These are phyloP conservation scores for Yamadazyma sp. DNA, from an alignment of 805 yeast genomes.

Conservation along the genomic window DNA sequence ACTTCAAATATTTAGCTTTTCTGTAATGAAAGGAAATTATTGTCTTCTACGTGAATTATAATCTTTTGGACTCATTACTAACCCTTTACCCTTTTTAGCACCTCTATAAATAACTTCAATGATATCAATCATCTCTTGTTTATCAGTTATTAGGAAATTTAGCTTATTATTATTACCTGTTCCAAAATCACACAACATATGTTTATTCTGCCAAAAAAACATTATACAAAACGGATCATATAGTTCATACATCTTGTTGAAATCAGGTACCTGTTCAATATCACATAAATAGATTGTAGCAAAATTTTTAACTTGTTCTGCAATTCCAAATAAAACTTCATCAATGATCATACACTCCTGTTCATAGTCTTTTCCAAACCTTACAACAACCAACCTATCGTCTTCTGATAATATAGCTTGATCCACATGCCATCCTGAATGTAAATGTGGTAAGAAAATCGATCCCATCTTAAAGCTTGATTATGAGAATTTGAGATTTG, in stretches of 20 bases:
- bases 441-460: constrained; percentile 75
- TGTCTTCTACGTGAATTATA: constrained; percentile 38
- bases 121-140: constrained; percentile 88
- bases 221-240: constrained; percentile 89
- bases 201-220: constrained; percentile 91
- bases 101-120: constrained; percentile 88
- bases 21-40: too few species aligned
- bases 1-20: neutral
- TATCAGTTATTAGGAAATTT: constrained; percentile 69
- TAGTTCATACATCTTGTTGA: constrained; percentile 82
- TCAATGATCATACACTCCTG: constrained; percentile 87
- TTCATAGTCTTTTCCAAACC: constrained; percentile 82
- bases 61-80: constrained; percentile 81
- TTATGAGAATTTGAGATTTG: constrained; percentile 3
- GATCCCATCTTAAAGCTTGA: constrained; percentile 58
- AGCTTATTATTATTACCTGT: constrained; percentile 96
- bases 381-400: constrained; percentile 78
- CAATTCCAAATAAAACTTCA: constrained; percentile 72
- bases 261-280: constrained; percentile 84
- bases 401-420: constrained; percentile 93
- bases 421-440: constrained; percentile 95
- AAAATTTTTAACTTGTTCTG: constrained; percentile 82
- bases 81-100: constrained; percentile 88
- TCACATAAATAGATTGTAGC: constrained; percentile 89
- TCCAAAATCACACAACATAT: constrained; percentile 98